Percentiles rank a stretch among this genome's conserved stretches.
These are phyloP conservation scores for Aspergillus sp. DNA, from an alignment of 2,329 filamentous ascomycete genomes.

Conservation along the genomic window DNA sequence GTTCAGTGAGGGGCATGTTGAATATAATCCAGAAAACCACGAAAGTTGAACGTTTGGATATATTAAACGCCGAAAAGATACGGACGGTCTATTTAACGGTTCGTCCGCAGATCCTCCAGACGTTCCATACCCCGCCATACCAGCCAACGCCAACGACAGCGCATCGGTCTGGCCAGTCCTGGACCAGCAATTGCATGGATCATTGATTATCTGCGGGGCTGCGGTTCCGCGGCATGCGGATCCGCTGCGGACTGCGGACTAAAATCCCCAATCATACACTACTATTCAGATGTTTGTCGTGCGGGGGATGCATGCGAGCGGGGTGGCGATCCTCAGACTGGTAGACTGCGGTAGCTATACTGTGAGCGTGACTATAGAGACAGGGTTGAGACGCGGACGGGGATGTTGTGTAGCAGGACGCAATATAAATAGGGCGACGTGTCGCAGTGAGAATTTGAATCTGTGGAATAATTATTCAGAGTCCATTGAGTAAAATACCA, in stretches of 20 bases:
- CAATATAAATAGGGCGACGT: neutral
- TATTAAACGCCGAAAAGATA: neutral
- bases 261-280: neutral
- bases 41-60: neutral
- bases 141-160: too few relatives aligned
- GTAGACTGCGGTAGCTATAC: too few relatives aligned
- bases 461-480: too few relatives aligned
- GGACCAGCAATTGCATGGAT: neutral
- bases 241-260: neutral
- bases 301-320: too few relatives aligned
- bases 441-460: neutral
- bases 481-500: too few relatives aligned
- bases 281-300: too few relatives aligned
- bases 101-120: neutral
- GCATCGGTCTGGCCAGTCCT: too few relatives aligned
- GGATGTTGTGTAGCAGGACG: neutral
- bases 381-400: too few relatives aligned
- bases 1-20: constrained; percentile 1
- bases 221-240: neutral
- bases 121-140: neutral
- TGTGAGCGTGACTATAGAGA: too few relatives aligned
- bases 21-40: neutral
- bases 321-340: too few relatives aligned
- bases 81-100: neutral
- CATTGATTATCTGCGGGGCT: neutral